Base-by-base conservation (phyloP, 139 green algal species). In the Chlorella sp. region DNA sequence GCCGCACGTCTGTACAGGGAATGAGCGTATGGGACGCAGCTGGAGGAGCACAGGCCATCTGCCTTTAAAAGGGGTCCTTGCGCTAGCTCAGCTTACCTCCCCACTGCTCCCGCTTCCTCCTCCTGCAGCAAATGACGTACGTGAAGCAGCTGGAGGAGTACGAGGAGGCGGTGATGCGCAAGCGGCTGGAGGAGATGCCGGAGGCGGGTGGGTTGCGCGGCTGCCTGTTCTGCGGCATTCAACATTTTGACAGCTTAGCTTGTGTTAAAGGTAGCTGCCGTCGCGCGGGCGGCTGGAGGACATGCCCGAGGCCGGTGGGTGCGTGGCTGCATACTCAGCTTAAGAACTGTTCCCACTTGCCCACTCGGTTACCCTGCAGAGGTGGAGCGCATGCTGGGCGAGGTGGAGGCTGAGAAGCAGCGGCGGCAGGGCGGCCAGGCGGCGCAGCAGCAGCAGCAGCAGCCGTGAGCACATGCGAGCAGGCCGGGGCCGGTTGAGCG, bases 91-190 rank as follows among this genome's bases (percentile, higher is more conserved):
- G 13, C 56, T 64, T 41, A 28, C 26, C 36, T 72, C 3, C 5
- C 38, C 2, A 38, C 54, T 43, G 22, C 41, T 28, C n/a, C 32
- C 60, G 20, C 62, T 30, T 4, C 14, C 36, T 13, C 56, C 24
- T 54, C 2, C 16, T 83, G 87, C 92, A 97, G 95, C 93, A 99
- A 90, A 99, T 99, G 97, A 99, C 97, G 30, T 99, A 99, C 80
- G 96, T 96, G 22, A 96, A 98, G 92, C 97, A 99, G 90, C 90
- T 99, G 84, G 90, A 98, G 87, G 91, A 96, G n/a, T 99, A 99
- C 90, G 97, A 99, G 88, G 94, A 98, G 40, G 95, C 94, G 38
- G 97, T 99, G n/a, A 99, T 99, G 95, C 76, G 88, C 34, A 99
- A 99, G 93, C 91, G 97, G 5, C 72, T 99, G 72, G 95, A 99